These are phyloP conservation scores for Mycena capillaripes DNA, from an alignment of 768 basidiomycete genomes.

Conservation along the genomic window DNA sequence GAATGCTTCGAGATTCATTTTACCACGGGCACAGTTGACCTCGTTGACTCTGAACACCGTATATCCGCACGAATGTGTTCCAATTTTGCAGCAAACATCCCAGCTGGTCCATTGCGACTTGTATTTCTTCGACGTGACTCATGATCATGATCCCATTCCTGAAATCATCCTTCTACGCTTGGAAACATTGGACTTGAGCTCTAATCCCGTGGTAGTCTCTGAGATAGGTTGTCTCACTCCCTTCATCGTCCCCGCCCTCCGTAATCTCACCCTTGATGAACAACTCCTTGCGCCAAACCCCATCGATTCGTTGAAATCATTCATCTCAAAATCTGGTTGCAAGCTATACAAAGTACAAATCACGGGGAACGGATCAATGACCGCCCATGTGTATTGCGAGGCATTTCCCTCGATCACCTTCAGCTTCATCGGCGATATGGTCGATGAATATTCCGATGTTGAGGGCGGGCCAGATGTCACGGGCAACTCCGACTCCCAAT, in stretches of 20 bases:
- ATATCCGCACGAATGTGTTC: neutral
- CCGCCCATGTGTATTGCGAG: neutral
- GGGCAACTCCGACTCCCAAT: too few relatives aligned
- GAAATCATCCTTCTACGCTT: neutral
- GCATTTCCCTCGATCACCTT: neutral
- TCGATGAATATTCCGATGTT: too few relatives aligned
- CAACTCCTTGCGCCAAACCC: neutral
- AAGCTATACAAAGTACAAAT: neutral
- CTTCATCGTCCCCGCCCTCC: neutral
- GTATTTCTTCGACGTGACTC: neutral
- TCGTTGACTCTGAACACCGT: neutral
- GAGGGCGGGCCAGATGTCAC: too few relatives aligned
- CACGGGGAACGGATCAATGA: neutral
- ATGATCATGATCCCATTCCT: too few relatives aligned
- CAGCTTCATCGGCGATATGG: too few relatives aligned
- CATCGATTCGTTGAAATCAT: neutral
- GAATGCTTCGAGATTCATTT: neutral
- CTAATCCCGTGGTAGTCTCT: too few relatives aligned
- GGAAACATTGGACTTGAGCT: neutral
- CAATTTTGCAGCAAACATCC: neutral
- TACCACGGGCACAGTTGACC: neutral
- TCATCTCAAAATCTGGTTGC: neutral
- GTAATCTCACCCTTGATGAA: neutral
- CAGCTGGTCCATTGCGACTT: neutral
- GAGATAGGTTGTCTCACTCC: neutral